Base-by-base conservation (phyloP, 208 protist genomes). In the Trichomonas vaginalis region DNA sequence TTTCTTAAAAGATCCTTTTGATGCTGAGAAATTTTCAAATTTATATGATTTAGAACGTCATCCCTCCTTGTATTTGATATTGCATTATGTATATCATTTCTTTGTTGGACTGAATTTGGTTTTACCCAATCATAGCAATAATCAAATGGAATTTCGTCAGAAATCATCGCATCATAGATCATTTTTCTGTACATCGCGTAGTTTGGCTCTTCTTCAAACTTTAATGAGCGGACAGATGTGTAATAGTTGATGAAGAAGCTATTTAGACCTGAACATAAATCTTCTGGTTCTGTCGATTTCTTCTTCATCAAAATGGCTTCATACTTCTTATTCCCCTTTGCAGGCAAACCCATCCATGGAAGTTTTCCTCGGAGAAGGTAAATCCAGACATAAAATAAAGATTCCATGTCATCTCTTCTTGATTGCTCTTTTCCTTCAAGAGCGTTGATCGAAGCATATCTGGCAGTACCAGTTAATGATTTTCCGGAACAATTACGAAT, bases 381-480 rank as follows among this genome's bases (percentile, higher is more conserved):
- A 96, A 99, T 98, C 23, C 99, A 97, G 45, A 99, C 98, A 97
- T 99, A 99, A 80, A 98, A 99, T 37, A 99, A 97, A 32, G 98
- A 98, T 97, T 99, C 99, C 32, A 97, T 87, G 80, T 97, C 96
- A 70, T 97, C 96, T 17, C 96, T 37, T 92, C 96, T 27, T 4
- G 96, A 97, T 96, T 99, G 98, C 97, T 99, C 98, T 80, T 99
- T 99, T 82, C 99, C 99, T 40, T 99, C 96, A 97, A 99, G 99
- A n/a, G 99, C 99, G 97, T 99, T 99, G 96, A 99, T 99, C 61
- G 97, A 98, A 79, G 99, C 99, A 97, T 99, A 99, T 61, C 99
- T 97, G 10, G 99, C 99, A 45, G 99, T 99, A 70, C 99, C 99
- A n/a, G 96, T 96, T 61, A 96, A 95, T n/a, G 17, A 46, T 90